Base-by-base conservation (phyloP, 2,329 filamentous ascomycete species). In the Fusarium burgessii region DNA sequence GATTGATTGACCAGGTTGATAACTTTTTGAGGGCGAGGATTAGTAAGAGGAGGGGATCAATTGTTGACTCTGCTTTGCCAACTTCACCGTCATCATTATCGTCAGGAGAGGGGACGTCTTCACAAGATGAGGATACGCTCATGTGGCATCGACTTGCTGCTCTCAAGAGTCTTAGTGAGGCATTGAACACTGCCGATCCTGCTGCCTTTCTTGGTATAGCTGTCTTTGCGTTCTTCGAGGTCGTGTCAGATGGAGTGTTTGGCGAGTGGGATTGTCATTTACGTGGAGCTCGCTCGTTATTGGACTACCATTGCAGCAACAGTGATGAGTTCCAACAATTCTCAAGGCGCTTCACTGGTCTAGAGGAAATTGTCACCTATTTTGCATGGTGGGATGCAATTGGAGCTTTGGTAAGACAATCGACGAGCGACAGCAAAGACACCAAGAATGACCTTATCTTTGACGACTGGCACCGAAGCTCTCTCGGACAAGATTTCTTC, bases 151-250 rank as follows among this genome's bases (percentile, higher is more conserved):
- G 75, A 3, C 76, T 83, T 0, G 76, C 78, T 0, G 81, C 80
- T 0, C 70, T 84, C 7, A 76, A 77, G 41, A 78, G 79, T 18
- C 76, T 84, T 14, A 83, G 79, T 61, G 76, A 79, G 42, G 79
- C 81, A 9, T 75, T 84, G 5, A 78, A 78, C 35, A 80, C 77
- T 0, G 81, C 80, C 3, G 79, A 84, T 36, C 82, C 82, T 0
- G 77, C 83, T 51, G 82, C 82, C 0, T 77, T 84, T 12, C 77
- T 84, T 7, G 82, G 82, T 3, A 84, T 84, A 20, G 82, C 82
- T 0, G 82, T 80, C 0, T 84, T 84, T 64, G 82, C 82, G 1
- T 80, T 84, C 36, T 81, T 84, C 29, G 82, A 84, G 15, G 82
- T 84, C 0, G 80, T 84, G 0, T 83, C 79, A 41, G 81, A 83